A percentile compares a stretch with the other conserved stretches of the same genome.
phyloP scores from a whole-genome alignment of 768 basidiomycete species.

The Lactarius pseudohatsudake region DNA sequence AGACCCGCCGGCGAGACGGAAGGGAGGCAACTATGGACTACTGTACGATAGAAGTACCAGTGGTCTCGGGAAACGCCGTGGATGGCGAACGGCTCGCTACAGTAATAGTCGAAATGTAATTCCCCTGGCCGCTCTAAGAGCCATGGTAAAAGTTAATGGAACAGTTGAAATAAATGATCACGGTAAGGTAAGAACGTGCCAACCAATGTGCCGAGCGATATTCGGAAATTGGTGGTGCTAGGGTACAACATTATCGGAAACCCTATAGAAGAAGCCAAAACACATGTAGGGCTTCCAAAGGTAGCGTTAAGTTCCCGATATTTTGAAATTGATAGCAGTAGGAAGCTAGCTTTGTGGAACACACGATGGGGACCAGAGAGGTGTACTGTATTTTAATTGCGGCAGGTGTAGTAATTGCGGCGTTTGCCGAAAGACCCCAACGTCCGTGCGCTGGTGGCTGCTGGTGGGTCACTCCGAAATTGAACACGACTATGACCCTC shows the following conservation, averaged over 20 bases:
- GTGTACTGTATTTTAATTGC: too few species aligned
- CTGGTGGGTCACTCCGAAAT: neutral
- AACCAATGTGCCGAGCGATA: neutral
- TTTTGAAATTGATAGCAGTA: neutral
- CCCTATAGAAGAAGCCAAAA: neutral
- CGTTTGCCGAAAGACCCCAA: neutral
- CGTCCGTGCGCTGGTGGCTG: neutral
- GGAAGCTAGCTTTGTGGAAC: too few species aligned
- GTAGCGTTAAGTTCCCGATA: neutral
- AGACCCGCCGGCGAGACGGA: neutral
- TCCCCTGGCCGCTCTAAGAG: neutral
- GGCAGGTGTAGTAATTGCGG: neutral
- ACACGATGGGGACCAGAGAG: neutral
- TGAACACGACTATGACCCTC: constrained; percentile 38
- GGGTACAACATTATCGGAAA: neutral
- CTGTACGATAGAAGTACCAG: neutral
- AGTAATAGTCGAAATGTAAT: neutral
- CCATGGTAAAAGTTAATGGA: neutral
- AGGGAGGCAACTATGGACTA: neutral
- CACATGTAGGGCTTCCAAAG: neutral
- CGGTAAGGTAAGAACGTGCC: neutral
- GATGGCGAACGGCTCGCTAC: neutral
- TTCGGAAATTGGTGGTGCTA: neutral
- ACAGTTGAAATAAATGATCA: neutral
- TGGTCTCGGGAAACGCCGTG: neutral